phyloP scores from a whole-genome alignment of 2,329 filamentous ascomycete species.

The Talaromyces piceae region DNA sequence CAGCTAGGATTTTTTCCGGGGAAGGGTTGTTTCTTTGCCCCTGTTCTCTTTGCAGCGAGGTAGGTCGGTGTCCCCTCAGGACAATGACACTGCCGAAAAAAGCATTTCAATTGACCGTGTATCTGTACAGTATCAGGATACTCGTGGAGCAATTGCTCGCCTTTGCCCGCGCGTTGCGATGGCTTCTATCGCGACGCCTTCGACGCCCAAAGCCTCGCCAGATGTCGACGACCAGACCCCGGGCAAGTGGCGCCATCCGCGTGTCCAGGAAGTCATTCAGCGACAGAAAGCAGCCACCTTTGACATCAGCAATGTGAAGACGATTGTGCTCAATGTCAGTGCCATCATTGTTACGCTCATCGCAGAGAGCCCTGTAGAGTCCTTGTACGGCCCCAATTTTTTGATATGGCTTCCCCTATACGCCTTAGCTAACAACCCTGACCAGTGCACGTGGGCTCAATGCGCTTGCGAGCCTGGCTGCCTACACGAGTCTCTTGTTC shows the following conservation, averaged over 20 bases:
- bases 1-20: no score
- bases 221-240: conserved; percentile 36
- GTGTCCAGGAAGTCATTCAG: conserved; percentile 75
- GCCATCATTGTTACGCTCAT: conserved; percentile 47
- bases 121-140: background rate
- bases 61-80: background rate
- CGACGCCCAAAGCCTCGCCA: conserved; percentile 28
- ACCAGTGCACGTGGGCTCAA: conserved; percentile 1
- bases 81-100: background rate
- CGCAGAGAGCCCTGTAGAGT: conserved; percentile 32
- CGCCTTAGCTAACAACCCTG: conserved; percentile 6
- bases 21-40: background rate
- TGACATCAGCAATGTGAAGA: conserved; percentile 65
- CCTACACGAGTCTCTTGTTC: conserved; percentile 39
- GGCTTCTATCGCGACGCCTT: conserved; percentile 32
- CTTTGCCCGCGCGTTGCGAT: conserved; percentile 17
- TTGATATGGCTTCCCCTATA: background rate
- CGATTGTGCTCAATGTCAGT: conserved; percentile 59
- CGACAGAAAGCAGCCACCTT: conserved; percentile 75
- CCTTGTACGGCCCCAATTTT: conserved; percentile 23
- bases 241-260: conserved; percentile 86
- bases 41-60: background rate
- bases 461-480: conserved; percentile 4
- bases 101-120: background rate
- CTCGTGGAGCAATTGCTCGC: background rate